Base-by-base conservation (phyloP, 2,329 filamentous ascomycete species). In the Talaromyces amestolkiae region DNA sequence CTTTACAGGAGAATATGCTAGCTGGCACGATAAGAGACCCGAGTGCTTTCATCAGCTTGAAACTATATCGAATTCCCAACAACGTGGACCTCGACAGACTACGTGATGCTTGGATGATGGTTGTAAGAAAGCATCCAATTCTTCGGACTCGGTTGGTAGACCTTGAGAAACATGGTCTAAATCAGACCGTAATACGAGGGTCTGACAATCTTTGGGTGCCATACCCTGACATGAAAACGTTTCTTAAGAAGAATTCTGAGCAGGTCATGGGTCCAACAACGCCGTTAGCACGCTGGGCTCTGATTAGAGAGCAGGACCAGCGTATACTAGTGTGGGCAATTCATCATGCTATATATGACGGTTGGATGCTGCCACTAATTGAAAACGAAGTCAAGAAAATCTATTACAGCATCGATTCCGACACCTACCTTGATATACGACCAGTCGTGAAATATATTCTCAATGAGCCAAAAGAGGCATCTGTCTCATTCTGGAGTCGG, bases 21-120 rank as follows among this genome's bases (percentile, higher is more conserved):
- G 77, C 79, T 60, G 81, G 79, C 1, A 72, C 83, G 0, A 72
- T 83, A 35, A 70, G 72, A 8, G 76, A 78, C 24, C 75, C 80
- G 1, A 83, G 83, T 54, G 45, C 45, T 24, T 49, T 49, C 4
- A 49, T 49, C 4, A 49, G 45, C 22, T 24, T 22, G 45, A 49
- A 19, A 10, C 22, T 49, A 49, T 49, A 49, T 49, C 45, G 19
- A 11, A 15, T 49, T 49, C 45, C 45, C 22, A 22, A 6, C 2
- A 13, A 15, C 2, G 45, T 49, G 4, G 45, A 49, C 10, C 9
- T 24, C 19, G 11, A 22, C 9, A 49, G 45, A 7, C 19, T 49
- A 13, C 45, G 45, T 24, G 45, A 49, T 49, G 45, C 45, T 15
- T 49, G 45, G 45, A 24, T 24, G 22, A 15, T 19, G 19, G 45